A percentile compares a stretch with the other conserved stretches of the same genome.
Conservation (phyloP, 768 basidiomycete genomes). For the Boletus reticuloceps region DNA sequence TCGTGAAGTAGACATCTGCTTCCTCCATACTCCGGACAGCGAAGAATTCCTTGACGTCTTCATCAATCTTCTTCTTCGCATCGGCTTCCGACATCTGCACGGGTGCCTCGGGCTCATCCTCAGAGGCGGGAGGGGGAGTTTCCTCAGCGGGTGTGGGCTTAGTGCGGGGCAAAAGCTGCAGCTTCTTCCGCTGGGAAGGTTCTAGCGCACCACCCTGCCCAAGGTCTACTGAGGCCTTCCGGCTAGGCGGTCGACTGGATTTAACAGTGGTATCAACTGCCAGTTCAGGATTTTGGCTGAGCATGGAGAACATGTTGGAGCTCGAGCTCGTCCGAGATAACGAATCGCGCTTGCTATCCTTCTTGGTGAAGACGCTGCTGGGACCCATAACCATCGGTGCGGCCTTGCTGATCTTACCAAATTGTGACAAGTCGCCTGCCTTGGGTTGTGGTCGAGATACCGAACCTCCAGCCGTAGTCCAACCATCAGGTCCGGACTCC, state of each 20-base stretch:
- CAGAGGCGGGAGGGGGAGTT: slow-evolving; percentile 43
- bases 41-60: slow-evolving; percentile 87
- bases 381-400: slow-evolving; percentile 79
- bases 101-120: slow-evolving; percentile 46
- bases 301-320: slow-evolving; percentile 87
- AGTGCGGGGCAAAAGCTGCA: slow-evolving; percentile 78
- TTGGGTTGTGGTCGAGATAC: slow-evolving; percentile 61
- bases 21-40: slow-evolving; percentile 81
- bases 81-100: slow-evolving; percentile 61
- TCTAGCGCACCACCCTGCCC: slow-evolving; percentile 45
- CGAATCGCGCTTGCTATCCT: slow-evolving; percentile 66
- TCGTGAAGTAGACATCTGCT: slow-evolving; percentile 82
- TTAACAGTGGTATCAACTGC: slow-evolving; percentile 52
- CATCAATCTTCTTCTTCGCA: slow-evolving; percentile 71
- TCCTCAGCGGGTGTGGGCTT: slow-evolving; percentile 52
- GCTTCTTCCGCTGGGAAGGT: slow-evolving; percentile 58
- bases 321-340: slow-evolving; percentile 77
- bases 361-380: slow-evolving; percentile 79
- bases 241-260: slow-evolving; percentile 48
- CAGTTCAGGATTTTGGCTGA: slow-evolving; percentile 61
- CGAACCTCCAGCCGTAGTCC: slow-evolving; percentile 66
- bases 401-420: slow-evolving; percentile 81
- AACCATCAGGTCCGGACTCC: slow-evolving; percentile 77
- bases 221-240: slow-evolving; percentile 52
- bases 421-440: slow-evolving; percentile 82